phyloP scores from a whole-genome alignment of 768 basidiomycete genomes.

The Suillus decipiens region DNA sequence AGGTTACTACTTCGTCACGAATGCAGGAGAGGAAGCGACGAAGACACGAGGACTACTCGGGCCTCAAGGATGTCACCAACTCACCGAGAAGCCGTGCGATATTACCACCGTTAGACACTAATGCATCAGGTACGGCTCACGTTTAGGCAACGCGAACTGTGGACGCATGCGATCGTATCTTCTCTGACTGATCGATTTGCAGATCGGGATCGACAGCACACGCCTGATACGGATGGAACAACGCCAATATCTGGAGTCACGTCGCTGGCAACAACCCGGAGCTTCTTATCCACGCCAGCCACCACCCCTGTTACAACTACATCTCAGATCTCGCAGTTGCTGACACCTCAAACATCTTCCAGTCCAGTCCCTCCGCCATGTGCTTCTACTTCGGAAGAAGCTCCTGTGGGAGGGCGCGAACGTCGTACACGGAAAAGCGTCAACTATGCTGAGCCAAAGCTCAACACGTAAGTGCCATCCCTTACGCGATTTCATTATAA shows the following conservation, averaged over 20 bases:
- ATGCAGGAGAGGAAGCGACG: constrained; percentile 43
- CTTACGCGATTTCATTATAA: constrained; percentile 12
- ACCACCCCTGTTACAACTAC: constrained; percentile 41
- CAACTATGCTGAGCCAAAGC: constrained; percentile 86
- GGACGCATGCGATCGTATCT: background rate
- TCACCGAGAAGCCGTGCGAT: constrained; percentile 42
- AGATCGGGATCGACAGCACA: constrained; percentile 40
- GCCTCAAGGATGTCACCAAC: constrained; percentile 67
- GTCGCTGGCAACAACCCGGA: constrained; percentile 36
- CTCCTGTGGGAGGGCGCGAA: constrained; percentile 40
- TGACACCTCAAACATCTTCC: constrained; percentile 52
- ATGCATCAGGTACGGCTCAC: constrained; percentile 35
- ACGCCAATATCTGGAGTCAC: constrained; percentile 38
- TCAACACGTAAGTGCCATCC: constrained; percentile 69
- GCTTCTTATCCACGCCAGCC: constrained; percentile 43
- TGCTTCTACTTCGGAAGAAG: constrained; percentile 35
- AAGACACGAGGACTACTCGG: constrained; percentile 37
- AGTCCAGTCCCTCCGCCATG: constrained; percentile 42
- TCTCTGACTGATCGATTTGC: constrained; percentile 19
- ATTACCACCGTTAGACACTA: constrained; percentile 40
- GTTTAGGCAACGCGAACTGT: background rate
- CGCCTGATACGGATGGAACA: constrained; percentile 37
- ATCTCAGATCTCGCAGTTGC: constrained; percentile 39
- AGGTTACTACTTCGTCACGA: constrained; percentile 25
- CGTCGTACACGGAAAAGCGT: constrained; percentile 73